Percentiles rank a stretch among this genome's conserved stretches.
These are phyloP conservation scores for Pseudomonodictys pantanalensis DNA, from an alignment of 495 filamentous ascomycete species.

Conservation along the genomic window DNA sequence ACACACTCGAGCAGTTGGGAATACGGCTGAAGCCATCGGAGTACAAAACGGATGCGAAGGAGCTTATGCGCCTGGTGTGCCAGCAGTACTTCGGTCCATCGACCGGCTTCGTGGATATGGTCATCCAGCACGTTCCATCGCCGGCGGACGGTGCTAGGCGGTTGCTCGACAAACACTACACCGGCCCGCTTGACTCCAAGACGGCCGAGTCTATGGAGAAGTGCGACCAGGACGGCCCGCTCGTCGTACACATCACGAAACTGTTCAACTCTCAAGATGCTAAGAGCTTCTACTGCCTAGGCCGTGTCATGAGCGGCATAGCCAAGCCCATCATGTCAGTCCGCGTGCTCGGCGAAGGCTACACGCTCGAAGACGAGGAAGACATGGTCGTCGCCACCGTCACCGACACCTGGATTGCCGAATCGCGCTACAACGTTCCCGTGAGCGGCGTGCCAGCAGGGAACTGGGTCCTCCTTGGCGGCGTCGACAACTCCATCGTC, in stretches of 20 bases:
- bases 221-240: conserved; percentile 85
- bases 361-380: conserved; percentile 96
- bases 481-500: conserved; percentile 96
- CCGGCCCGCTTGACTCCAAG: conserved; percentile 87
- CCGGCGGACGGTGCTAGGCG: conserved; percentile 73
- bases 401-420: conserved; percentile 84
- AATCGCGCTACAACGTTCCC: conserved; percentile 87
- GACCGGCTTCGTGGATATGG: conserved; percentile 92
- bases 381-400: conserved; percentile 94
- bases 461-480: conserved; percentile 87
- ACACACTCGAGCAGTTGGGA: conserved; percentile 73
- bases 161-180: conserved; percentile 83
- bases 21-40: conserved; percentile 88
- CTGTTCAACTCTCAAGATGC: conserved; percentile 87
- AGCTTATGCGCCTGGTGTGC: conserved; percentile 83
- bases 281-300: conserved; percentile 80
- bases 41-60: conserved; percentile 83
- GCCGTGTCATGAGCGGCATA: conserved; percentile 90
- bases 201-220: conserved; percentile 72
- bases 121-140: conserved; percentile 85
- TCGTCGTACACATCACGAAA: conserved; percentile 89
- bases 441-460: conserved; percentile 90
- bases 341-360: conserved; percentile 90
- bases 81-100: conserved; percentile 92
- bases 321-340: conserved; percentile 78